Evolutionary conservation across 2,329 filamentous ascomycete genomes (phyloP), one percentile per base, ranked within the genome.

Genomic region (Colletotrichum eremochloae): DNA sequence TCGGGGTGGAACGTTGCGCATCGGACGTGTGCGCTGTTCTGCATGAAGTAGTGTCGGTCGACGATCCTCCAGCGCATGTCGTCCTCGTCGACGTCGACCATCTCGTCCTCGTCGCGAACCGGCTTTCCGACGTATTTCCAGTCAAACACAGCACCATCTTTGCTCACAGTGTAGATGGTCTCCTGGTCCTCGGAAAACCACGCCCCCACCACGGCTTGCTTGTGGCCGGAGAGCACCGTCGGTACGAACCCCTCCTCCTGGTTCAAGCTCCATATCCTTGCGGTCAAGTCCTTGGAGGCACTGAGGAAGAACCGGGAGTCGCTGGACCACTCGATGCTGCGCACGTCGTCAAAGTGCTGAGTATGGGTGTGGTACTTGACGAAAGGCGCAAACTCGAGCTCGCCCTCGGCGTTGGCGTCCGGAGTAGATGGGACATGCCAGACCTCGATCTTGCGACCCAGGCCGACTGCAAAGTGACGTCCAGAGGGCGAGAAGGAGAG

Each of bases 181-280:
- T 99, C 97, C 80, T 99, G 96, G 76, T 97, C 92, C 74, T 93
- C 91, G 0, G 95, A 97, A 80, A 99, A 99, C 91, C 95, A 99
- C n/a, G 95, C 95, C n/a, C 93, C 94, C 67, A 97, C 88, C 3
- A 99, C 93, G 20, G 90, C 92, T 81, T 98, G 95, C 80, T 95
- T 92, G 82, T 99, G 97, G 1, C 96, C 96, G 4, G 94, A 92
- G 74, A 99, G 84, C 20, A 95, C 94, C 1, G 96, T 99, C 0
- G 96, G 95, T 62, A 91, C 90, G 82, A 98, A 98, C 1, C 93
- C 94, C 73, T 96, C 93, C 78, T 97, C 94, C 1, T 91, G 88
- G 76, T 97, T 89, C 75, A 98, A 84, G 80, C 95, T 98, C 96
- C 96, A 99, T 90, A 99, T 94, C 79, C 95, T 90, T 50, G 94